Evolutionary conservation across 768 basidiomycete species (phyloP), one percentile per base, ranked within the genome.

Genomic region (Tulasnella sp.): DNA sequence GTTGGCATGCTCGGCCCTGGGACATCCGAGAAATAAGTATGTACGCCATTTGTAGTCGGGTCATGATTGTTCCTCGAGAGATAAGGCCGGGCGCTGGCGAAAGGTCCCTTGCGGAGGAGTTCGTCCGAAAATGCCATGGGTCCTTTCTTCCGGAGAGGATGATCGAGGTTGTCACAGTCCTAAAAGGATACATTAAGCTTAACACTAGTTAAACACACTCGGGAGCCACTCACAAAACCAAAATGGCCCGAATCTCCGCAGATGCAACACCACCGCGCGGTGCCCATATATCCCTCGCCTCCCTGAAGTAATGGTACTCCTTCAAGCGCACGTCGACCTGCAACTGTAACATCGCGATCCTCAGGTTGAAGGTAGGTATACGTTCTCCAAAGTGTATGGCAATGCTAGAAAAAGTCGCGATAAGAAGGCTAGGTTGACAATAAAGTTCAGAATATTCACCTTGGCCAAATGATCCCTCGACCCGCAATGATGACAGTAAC

Each of bases 301-400:
- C 73, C 73, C 52, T 74, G 52, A 0, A 39, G 34, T 15, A 74
- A 14, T 54, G 49, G 64, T 3, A 31, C 31, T 17, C 31, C 31
- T 37, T 74, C 54, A n/a, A 67, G 39, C 1, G n/a, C 52, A 15
- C 54, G 42, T n/a, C 73, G 45, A 29, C 39, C 25, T 22, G 42
- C 49, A 36, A 74, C 25, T 19, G 67, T 3, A n/a, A n/a, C 34
- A 14, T 74, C 52, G 25, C 73, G 42, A 11, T 74, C 45, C 31
- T 58, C 49, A 29, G 34, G 34, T 36, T 31, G 42, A 25, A 58
- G 37, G 40, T 74, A 74, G 31, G 29, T 39, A 36, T 74, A 74
- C 19, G 37, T 67, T 15, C 73, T 42, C 73, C 73, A 74, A 17
- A 74, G 42, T 14, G 73, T 58, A 37, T 42, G 73, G 19, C 73